Conservation (phyloP, 768 basidiomycete species). For the Boletus barrowsii region DNA sequence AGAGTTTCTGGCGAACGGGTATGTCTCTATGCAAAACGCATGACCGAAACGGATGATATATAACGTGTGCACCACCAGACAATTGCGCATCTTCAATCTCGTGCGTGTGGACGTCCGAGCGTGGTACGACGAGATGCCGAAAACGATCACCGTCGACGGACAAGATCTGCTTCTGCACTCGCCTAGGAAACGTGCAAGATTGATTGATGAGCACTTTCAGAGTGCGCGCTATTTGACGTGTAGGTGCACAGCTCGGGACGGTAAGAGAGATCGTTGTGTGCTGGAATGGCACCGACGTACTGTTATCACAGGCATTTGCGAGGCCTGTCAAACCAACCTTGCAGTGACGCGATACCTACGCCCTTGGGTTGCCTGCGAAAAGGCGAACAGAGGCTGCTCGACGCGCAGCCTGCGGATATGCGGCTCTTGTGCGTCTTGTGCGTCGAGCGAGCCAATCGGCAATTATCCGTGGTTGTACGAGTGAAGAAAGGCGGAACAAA, state of each 20-base stretch:
- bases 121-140: constrained; percentile 7
- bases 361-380: constrained; percentile 52
- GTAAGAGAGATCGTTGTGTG: constrained; percentile 31
- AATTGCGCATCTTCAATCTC: constrained; percentile 81
- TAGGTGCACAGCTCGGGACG: constrained; percentile 49
- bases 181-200: constrained; percentile 35
- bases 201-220: constrained; percentile 74
- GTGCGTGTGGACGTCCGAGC: background rate
- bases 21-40: constrained; percentile 10
- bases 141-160: constrained; percentile 32
- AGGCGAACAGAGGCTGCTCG: constrained; percentile 51
- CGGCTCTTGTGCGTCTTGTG: constrained; percentile 58
- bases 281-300: background rate
- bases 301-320: constrained; percentile 54
- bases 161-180: constrained; percentile 33
- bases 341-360: constrained; percentile 55
- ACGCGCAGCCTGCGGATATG: constrained; percentile 71
- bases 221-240: constrained; percentile 69
- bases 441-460: constrained; percentile 57
- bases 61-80: constrained; percentile 35
- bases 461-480: constrained; percentile 86
- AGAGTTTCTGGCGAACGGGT: constrained; percentile 67
- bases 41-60: background rate
- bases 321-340: constrained; percentile 49
- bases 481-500: constrained; percentile 55